Evolutionary conservation across 176 grass and related monocot species (phyloP), one percentile per base, ranked within the genome.

Genomic region (Lolium multiflorum): DNA sequence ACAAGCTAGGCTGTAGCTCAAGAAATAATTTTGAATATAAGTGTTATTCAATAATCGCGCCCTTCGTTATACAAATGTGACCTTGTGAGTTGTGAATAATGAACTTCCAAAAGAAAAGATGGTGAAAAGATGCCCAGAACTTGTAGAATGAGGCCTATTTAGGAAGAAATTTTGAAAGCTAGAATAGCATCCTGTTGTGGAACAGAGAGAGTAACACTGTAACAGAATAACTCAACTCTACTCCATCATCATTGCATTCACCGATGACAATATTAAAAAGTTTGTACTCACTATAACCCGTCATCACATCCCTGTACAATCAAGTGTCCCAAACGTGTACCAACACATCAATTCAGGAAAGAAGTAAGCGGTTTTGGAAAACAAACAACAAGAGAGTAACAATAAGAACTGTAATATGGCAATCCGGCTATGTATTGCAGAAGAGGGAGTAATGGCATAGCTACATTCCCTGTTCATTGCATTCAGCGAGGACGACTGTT

Each of bases 181-280:
- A 25, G 22, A 74, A 26, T 24, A 51, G 3, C 46, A 74, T n/a
- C 26, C 71, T 51, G 28, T 51, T 18, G 49, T 55, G 9, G 16
- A 37, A 76, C 2, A 9, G 15, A 76, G 9, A 39, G 37, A 5
- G 49, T 82, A 88, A 50, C n/a, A 77, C 6, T 20, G 54, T 56
- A 18, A 56, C 54, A 56, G 4, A 43, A 68, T 35, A 82, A 21
- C 57, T 72, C 6, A 82, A 21, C 57, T 72, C 6, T 35, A 28
- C 47, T 83, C 14, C 69, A 44, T 55, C 43, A 35, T 26, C 82
- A 83, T 62, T 65, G 17, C 46, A 55, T 62, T 37, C n/a, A 71
- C 7, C 62, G 9, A 55, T 7, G 57, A 17, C 5, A 86, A 78
- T 78, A 77, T 16, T 82, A 61, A 55, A 55, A 73, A 78, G n/a